These are phyloP conservation scores for Phytopythium chamaehyphon DNA, from an alignment of 352 stramenopile species.

Conservation along the genomic window DNA sequence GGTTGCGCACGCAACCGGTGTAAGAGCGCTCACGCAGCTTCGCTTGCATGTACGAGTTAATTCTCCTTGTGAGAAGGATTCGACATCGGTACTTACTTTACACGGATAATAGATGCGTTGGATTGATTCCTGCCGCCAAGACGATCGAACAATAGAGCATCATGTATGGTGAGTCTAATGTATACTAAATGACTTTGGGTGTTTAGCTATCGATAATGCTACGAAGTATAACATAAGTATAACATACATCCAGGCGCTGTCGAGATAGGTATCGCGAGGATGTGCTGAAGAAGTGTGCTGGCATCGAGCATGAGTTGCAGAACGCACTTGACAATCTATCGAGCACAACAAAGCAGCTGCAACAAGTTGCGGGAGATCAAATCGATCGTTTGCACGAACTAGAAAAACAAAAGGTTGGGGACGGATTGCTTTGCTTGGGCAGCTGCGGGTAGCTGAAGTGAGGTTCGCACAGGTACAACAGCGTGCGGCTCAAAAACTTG, in stretches of 20 bases:
- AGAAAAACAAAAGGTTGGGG: too few species aligned
- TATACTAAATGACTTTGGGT: too few species aligned
- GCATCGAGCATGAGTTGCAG: conserved; percentile 10
- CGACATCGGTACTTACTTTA: neutral
- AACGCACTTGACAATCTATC: conserved; percentile 8
- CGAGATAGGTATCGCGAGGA: conserved; percentile 20
- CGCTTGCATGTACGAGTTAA: neutral
- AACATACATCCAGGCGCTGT: conserved; percentile 27
- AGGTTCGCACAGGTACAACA: too few species aligned
- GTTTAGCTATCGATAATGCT: neutral
- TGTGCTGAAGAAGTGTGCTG: conserved; percentile 6
- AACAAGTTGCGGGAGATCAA: neutral
- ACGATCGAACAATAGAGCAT: conserved; percentile 14
- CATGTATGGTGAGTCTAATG: conserved; percentile 24
- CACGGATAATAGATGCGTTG: conserved; percentile 12
- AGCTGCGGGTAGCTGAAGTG: too few species aligned
- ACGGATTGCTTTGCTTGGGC: too few species aligned
- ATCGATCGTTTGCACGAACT: too few species aligned
- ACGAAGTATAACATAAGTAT: too few species aligned
- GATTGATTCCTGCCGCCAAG: conserved; percentile 13
- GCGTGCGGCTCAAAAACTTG: too few species aligned
- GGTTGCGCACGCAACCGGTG: too few species aligned
- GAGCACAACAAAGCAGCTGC: neutral
- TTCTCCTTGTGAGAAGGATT: neutral
- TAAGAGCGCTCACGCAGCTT: neutral